phyloP scores from a whole-genome alignment of 306 rosid genomes.

The Astragalus glycyphyllos region DNA sequence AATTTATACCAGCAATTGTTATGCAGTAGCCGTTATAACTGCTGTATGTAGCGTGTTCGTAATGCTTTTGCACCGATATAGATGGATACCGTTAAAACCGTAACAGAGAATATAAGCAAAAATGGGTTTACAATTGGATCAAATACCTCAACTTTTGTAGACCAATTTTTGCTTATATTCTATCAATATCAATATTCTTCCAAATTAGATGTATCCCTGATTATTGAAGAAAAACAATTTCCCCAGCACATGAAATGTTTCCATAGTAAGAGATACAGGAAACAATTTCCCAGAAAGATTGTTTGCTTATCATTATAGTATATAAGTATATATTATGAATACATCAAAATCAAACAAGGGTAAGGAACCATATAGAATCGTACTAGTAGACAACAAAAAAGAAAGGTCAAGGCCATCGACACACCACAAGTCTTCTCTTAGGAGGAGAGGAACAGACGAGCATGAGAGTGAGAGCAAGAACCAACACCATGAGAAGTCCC shows the following conservation, averaged over 20 bases:
- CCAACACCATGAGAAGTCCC: constrained; percentile 43
- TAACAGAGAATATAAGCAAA: too few relatives aligned
- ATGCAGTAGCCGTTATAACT: not conserved
- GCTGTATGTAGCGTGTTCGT: not conserved
- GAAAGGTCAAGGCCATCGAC: constrained; percentile 32
- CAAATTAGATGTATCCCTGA: too few relatives aligned
- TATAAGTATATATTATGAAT: not conserved
- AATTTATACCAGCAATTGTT: not conserved
- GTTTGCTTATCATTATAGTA: not conserved
- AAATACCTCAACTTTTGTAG: too few relatives aligned
- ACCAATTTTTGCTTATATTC: too few relatives aligned
- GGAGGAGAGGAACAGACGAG: constrained; percentile 33
- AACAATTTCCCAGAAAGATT: not conserved
- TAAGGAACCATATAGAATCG: not conserved
- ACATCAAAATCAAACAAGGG: not conserved
- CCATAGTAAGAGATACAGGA: too few relatives aligned
- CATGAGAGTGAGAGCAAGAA: constrained; percentile 46
- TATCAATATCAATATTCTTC: too few relatives aligned
- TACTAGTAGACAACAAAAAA: not conserved
- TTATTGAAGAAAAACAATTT: too few relatives aligned
- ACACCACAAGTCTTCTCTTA: constrained; percentile 49
- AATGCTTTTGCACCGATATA: not conserved
- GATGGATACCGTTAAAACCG: not conserved
- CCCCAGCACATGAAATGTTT: too few relatives aligned
- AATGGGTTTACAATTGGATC: too few relatives aligned